Conservation (phyloP, 2,329 filamentous ascomycete species). For the Fusarium sp. region DNA sequence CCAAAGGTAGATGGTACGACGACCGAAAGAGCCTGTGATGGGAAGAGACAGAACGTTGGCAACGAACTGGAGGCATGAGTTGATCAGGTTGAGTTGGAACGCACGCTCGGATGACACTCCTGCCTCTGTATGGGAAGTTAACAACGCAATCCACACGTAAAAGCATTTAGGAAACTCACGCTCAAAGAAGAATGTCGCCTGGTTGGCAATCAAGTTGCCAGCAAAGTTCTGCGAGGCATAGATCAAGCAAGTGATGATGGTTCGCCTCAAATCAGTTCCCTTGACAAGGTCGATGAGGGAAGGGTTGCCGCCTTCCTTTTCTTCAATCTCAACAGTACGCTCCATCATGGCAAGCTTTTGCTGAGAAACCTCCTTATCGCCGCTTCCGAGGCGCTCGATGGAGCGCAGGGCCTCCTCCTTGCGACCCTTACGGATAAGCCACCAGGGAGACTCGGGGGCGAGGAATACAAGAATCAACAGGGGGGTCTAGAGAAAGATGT, state of each 20-base stretch:
- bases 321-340: conserved; percentile 67
- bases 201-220: conserved; percentile 72
- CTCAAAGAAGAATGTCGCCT: conserved; percentile 71
- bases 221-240: conserved; percentile 71
- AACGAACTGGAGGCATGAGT: conserved; percentile 71
- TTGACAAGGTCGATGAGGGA: conserved; percentile 66
- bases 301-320: conserved; percentile 56
- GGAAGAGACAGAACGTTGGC: conserved; percentile 76
- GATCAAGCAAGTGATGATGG: conserved; percentile 67
- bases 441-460: conserved; percentile 66
- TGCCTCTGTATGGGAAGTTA: conserved; percentile 63
- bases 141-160: accelerated
- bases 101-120: conserved; percentile 67
- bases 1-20: conserved; percentile 74
- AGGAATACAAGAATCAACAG: conserved; percentile 65
- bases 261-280: conserved; percentile 67
- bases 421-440: conserved; percentile 64
- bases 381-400: conserved; percentile 61
- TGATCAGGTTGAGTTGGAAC: conserved; percentile 74
- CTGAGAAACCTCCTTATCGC: conserved; percentile 16
- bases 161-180: conserved; percentile 39
- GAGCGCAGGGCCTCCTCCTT: conserved; percentile 59
- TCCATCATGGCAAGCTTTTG: conserved; percentile 69
- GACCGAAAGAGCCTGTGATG: conserved; percentile 72
- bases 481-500: conserved; percentile 53